phyloP scores from a whole-genome alignment of 106 monocot species.

The Vanilla planifolia region DNA sequence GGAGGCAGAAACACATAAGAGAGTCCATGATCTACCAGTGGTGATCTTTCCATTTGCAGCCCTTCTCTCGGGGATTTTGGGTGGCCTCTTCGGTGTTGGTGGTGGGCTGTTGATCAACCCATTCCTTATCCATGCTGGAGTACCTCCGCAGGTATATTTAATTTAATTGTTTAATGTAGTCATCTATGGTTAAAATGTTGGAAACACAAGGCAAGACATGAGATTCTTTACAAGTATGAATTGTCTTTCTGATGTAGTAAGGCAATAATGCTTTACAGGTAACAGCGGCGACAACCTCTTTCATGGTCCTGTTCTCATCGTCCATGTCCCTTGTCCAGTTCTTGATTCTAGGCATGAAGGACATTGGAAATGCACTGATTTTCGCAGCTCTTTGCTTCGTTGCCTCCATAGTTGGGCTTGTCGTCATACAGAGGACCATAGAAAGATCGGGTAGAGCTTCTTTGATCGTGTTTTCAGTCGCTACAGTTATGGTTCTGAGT shows the following conservation, averaged over 20 bases:
- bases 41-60: conserved; percentile 54
- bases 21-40: conserved; percentile 22
- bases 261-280: conserved; percentile 24
- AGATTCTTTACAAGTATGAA: no score
- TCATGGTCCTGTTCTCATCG: conserved; percentile 79
- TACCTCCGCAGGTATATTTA: conserved; percentile 59
- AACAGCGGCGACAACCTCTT: conserved; percentile 55
- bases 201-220: background rate
- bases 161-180: background rate
- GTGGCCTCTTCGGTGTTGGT: conserved; percentile 78
- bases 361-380: conserved; percentile 19
- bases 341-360: conserved; percentile 51
- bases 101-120: conserved; percentile 74
- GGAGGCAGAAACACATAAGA: conserved; percentile 10
- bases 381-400: conserved; percentile 44
- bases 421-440: conserved; percentile 38
- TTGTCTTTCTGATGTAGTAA: background rate
- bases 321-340: conserved; percentile 84
- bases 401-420: conserved; percentile 48
- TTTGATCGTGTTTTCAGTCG: conserved; percentile 63
- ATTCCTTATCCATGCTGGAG: conserved; percentile 70
- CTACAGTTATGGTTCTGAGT: conserved; percentile 63
- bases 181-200: background rate
- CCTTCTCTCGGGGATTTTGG: conserved; percentile 50
- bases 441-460: conserved; percentile 53